These are phyloP conservation scores for Verticillium longisporum DNA, from an alignment of 2,329 filamentous ascomycete genomes.

Conservation along the genomic window DNA sequence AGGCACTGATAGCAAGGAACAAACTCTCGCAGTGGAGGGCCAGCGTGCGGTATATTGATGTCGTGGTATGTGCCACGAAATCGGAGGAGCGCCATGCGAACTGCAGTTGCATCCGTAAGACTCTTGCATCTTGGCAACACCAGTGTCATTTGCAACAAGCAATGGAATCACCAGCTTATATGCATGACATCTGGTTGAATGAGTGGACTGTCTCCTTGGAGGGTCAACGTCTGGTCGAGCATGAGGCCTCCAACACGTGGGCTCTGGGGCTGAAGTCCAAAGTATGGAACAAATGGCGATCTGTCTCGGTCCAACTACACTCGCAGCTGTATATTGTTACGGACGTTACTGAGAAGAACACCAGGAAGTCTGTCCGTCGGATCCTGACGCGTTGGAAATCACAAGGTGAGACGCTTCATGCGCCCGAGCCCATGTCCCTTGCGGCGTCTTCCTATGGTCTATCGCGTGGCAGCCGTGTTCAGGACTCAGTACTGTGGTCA, in stretches of 20 bases:
- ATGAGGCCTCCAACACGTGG: constrained; percentile 2
- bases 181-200: constrained; percentile 7
- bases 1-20: constrained; percentile 5
- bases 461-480: constrained; percentile 1
- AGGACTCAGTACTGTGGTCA: constrained; percentile 5
- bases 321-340: constrained; percentile 9
- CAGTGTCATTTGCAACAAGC: constrained; percentile 3
- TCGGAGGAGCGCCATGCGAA: not conserved
- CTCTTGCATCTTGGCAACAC: constrained; percentile 4
- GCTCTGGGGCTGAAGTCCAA: constrained; percentile 4
- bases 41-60: not conserved
- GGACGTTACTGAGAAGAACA: constrained; percentile 9
- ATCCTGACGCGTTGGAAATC: constrained; percentile 9
- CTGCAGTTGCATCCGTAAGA: not conserved
- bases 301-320: constrained; percentile 9
- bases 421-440: not conserved
- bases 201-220: constrained; percentile 10
- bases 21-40: constrained; percentile 7
- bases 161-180: not conserved
- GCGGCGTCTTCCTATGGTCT: constrained; percentile 3
- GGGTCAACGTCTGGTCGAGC: not conserved
- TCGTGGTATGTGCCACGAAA: constrained; percentile 3
- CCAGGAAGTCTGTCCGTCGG: constrained; percentile 6
- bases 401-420: not conserved
- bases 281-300: constrained; percentile 11